A percentile compares a stretch with the other conserved stretches of the same genome.
These are phyloP conservation scores for Staphylotrichum tortipilum DNA, from an alignment of 495 filamentous ascomycete genomes.

Conservation along the genomic window DNA sequence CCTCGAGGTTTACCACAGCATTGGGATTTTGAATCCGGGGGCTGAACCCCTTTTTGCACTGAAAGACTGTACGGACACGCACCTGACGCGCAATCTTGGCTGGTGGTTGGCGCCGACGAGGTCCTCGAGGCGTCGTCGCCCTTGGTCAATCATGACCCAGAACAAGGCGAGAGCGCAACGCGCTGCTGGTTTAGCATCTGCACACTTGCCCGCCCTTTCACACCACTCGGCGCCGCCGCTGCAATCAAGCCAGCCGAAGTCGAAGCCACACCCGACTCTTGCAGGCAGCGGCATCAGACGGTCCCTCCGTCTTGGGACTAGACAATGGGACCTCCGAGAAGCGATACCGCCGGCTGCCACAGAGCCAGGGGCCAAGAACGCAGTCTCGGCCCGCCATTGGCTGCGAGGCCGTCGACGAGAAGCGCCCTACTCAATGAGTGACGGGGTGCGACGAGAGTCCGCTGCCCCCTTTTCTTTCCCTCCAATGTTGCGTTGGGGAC, in stretches of 20 bases:
- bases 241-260: too few relatives aligned
- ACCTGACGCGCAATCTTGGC: background rate
- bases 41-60: too few relatives aligned
- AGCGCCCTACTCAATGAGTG: constrained; percentile 5
- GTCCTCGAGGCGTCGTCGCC: too few relatives aligned
- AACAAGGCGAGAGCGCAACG: background rate
- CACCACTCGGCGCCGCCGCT: background rate
- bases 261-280: too few relatives aligned
- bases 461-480: too few relatives aligned
- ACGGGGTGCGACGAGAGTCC: background rate
- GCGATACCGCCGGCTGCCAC: background rate
- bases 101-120: background rate
- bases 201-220: background rate
- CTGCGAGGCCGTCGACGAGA: background rate
- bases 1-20: too few relatives aligned
- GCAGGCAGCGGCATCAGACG: too few relatives aligned
- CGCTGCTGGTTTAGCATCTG: constrained; percentile 1
- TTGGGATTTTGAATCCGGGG: too few relatives aligned
- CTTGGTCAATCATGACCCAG: background rate
- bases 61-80: too few relatives aligned
- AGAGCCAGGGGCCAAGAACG: background rate
- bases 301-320: too few relatives aligned
- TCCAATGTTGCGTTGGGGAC: too few relatives aligned
- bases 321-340: too few relatives aligned
- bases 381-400: constrained; percentile 2